phyloP scores from a whole-genome alignment of 2,329 filamentous ascomycete species.

The Tolypocladium album region DNA sequence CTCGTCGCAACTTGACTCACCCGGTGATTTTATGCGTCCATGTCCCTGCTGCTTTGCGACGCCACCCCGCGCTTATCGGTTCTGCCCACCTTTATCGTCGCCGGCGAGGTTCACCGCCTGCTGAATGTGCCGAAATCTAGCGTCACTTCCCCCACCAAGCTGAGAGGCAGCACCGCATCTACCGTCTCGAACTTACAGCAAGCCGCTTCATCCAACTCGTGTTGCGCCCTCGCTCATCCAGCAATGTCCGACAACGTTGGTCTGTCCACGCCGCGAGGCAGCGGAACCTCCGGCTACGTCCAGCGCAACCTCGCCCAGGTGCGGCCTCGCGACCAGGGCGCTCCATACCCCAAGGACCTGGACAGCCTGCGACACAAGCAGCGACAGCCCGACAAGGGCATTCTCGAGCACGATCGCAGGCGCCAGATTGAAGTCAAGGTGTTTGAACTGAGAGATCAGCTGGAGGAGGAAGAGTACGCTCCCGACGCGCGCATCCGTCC shows the following conservation, averaged over 20 bases:
- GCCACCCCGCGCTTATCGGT: conserved; percentile 13
- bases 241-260: conserved; percentile 94
- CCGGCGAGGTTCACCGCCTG: conserved; percentile 11
- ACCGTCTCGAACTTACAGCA: background rate
- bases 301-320: conserved; percentile 91
- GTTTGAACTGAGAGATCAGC: conserved; percentile 74
- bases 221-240: background rate
- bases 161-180: background rate
- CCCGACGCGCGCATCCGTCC: background rate
- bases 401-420: conserved; percentile 88
- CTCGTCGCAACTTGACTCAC: background rate
- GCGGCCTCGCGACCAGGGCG: conserved; percentile 67
- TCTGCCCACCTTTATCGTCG: conserved; percentile 12
- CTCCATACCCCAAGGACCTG: conserved; percentile 65
- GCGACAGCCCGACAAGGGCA: conserved; percentile 80
- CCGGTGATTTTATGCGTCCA: background rate
- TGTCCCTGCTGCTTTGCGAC: background rate
- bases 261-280: conserved; percentile 85
- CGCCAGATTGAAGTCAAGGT: conserved; percentile 89
- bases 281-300: conserved; percentile 93
- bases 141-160: background rate
- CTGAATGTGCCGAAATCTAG: background rate
- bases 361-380: conserved; percentile 63
- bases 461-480: conserved; percentile 78
- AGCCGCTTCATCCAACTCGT: background rate